Conservation (phyloP, 345 rosid species). For the Pistacia integerrima region DNA sequence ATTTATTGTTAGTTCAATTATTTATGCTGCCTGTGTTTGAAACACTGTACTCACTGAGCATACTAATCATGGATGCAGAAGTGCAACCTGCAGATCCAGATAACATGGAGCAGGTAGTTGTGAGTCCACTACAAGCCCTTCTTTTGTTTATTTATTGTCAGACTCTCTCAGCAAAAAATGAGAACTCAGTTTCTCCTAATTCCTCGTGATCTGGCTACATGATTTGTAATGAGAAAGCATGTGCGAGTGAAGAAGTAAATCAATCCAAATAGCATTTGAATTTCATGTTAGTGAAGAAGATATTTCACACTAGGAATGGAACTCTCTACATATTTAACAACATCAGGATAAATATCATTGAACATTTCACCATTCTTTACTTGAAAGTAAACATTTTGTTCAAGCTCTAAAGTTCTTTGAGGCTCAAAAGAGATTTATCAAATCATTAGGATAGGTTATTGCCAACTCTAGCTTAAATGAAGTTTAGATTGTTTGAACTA, state of each 20-base stretch:
- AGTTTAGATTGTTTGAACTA: not conserved
- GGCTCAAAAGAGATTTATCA: no score
- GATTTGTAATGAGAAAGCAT: not conserved
- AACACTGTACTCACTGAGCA: constrained; percentile 39
- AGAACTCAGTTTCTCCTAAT: constrained; percentile 58
- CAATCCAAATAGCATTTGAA: not conserved
- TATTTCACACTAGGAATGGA: not conserved
- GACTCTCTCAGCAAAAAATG: constrained; percentile 51
- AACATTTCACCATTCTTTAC: not conserved
- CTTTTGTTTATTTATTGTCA: constrained; percentile 26
- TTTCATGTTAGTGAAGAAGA: not conserved
- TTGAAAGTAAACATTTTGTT: not conserved
- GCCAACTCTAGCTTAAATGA: not conserved
- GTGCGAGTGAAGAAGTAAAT: not conserved
- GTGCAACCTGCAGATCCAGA: constrained; percentile 70
- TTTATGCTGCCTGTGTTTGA: constrained; percentile 51
- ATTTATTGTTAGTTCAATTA: constrained; percentile 51
- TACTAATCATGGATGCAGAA: constrained; percentile 74
- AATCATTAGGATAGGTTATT: not conserved
- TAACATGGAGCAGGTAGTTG: constrained; percentile 72
- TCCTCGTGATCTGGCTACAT: constrained; percentile 17
- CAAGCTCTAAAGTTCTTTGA: no score
- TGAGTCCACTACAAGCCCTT: constrained; percentile 25
- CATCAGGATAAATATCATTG: not conserved
- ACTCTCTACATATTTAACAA: not conserved